Evolutionary conservation across 2,329 filamentous ascomycete species (phyloP), one percentile per base, ranked within the genome.

Genomic region (Talaromyces sp.): DNA sequence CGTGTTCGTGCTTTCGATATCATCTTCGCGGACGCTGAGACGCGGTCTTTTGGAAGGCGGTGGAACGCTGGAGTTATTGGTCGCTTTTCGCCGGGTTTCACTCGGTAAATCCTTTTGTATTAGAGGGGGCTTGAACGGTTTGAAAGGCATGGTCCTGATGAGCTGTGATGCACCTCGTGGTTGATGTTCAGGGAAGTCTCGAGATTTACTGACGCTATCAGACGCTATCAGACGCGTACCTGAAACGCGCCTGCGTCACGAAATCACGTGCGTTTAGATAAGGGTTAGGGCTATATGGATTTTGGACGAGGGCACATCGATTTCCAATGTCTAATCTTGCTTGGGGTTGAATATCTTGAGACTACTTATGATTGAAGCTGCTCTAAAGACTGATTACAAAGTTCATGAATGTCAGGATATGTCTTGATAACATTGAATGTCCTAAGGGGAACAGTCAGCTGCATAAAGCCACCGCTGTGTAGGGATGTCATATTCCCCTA

Each of bases 41-140:
- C 77, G 78, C 27, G 72, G 75, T 67, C 78, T 76, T 69, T 81
- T 81, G 3, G 74, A 62, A 3, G 73, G 72, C 8, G 62, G 71
- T 25, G 71, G 69, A 6, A 13, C 22, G 41, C 49, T 60, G 27
- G 17, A 47, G 58, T 33, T 31, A 45, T 60, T 60, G 4, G 25
- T 56, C 25, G 15, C 62, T 43, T 49, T 8, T 66, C 7, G 15
- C 54, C 49, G 3, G 67, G 50, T 8, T 57, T 15, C 19, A 65
- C 39, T 33, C 52, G 27, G 8, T 72, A 66, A 25, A 59, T 54
- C 41, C 43, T 78, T 80, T 69, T 74, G 77, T 59, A 81, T 77
- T 33, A 78, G 75, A 69, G 79, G 78, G 58, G 80, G 77, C 49
- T 77, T 79, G 64, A 82, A 82, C 6, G 80, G 80, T 68, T 81